Base-by-base conservation (phyloP, 225 moss, liverwort and hornwort species). In the Bryum argenteum region DNA sequence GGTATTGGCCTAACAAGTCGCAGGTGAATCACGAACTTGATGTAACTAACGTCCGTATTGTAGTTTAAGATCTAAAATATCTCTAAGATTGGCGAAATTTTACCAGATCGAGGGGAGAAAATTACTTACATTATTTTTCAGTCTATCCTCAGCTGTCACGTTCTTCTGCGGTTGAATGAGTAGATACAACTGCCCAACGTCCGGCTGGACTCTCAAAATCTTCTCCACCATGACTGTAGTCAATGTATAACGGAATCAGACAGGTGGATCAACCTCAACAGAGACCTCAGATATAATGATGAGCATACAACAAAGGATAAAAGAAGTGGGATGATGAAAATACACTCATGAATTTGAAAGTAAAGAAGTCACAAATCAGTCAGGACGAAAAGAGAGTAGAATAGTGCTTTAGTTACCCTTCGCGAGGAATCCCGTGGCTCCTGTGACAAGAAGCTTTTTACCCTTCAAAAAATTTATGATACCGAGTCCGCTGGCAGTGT, bases 361-460 rank as follows among this genome's bases (percentile, higher is more conserved):
- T 10, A 44, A 39, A 6, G 6, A 51, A 16, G 37, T 8, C 45
- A 51, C 37, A 41, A 38, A 12, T 40, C 68, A 20, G 60, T 18
- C 12, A 54, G 40, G 1, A 67, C 24, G 52, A 72, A 56, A 38
- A 61, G 11, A 24, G 38, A 38, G 11, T 68, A 21, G 28, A 45
- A 26, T 12, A 37, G 65, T 16, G 73, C 21, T 45, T 2, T 13
- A 4, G 33, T 14, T 81, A 92, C 92, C 92, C 78, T 92, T 92
- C 19, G 90, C 90, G 16, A 92, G 86, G 62, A 92, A 92, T 17
- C 92, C 92, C n/a, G 92, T 92, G 48, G 83, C 85, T 52, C 92
- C 92, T 10, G 90, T 90, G 24, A 90, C 75, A 24, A 92, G 75
- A 24, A 92, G 68, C 61, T 82, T 80, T 26, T 90, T 92, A 16